Conservation (phyloP, 495 filamentous ascomycete genomes). For the Talaromyces trachyspermus region DNA sequence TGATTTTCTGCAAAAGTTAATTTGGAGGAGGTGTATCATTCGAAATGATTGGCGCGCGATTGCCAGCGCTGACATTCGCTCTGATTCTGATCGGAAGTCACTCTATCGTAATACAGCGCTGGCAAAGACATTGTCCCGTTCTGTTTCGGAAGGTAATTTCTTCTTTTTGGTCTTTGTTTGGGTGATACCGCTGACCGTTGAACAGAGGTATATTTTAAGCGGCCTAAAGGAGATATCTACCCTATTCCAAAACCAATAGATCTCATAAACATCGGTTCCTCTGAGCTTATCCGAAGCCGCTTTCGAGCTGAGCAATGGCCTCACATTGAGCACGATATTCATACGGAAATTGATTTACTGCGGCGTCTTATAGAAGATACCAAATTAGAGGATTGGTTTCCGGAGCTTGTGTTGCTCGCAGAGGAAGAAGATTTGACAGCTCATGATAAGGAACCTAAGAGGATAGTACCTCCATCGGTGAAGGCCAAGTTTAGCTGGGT, state of each 20-base stretch:
- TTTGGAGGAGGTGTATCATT: conserved; percentile 78
- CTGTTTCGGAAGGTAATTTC: conserved; percentile 27
- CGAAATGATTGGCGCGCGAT: conserved; percentile 67
- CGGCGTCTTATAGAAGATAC: conserved; percentile 47
- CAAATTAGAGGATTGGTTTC: conserved; percentile 54
- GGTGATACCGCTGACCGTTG: conserved; percentile 12
- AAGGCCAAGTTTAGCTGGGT: background rate
- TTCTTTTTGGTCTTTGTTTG: too few species aligned
- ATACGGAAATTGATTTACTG: conserved; percentile 47
- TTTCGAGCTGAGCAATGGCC: conserved; percentile 45
- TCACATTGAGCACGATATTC: conserved; percentile 43
- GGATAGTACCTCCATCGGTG: background rate
- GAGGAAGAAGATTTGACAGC: background rate
- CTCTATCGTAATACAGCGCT: conserved; percentile 25
- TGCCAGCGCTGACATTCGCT: conserved; percentile 22
- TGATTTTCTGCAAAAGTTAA: conserved; percentile 54
- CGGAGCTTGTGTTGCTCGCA: conserved; percentile 36
- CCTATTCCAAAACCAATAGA: conserved; percentile 41
- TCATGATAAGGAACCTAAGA: background rate
- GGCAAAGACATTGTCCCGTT: conserved; percentile 23
- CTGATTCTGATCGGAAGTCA: conserved; percentile 17
- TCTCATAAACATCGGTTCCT: conserved; percentile 39
- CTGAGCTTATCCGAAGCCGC: conserved; percentile 45
- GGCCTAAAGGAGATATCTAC: conserved; percentile 24
- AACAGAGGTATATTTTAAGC: conserved; percentile 14